Percentiles rank a stretch among this genome's conserved stretches.
These are phyloP conservation scores for Porphyridium purpureum DNA, from an alignment of 23 red algal species.

Conservation along the genomic window DNA sequence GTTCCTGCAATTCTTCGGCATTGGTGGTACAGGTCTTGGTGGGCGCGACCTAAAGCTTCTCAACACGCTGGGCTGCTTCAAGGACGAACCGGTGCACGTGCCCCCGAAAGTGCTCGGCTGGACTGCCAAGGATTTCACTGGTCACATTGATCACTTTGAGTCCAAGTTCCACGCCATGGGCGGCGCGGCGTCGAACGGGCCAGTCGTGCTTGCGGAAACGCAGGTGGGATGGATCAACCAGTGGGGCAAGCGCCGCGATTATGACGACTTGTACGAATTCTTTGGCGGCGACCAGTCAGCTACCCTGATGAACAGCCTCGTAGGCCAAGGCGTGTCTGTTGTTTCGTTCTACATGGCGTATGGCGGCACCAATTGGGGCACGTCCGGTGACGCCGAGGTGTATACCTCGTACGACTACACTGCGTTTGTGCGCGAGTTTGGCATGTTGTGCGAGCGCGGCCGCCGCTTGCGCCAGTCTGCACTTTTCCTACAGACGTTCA, in stretches of 20 bases:
- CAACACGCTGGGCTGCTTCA: too few species aligned
- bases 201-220: constrained; percentile 38
- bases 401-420: constrained; percentile 91
- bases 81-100: too few species aligned
- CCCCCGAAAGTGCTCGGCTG: too few species aligned
- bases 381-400: constrained; percentile 75
- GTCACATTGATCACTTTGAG: constrained; percentile 38
- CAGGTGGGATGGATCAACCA: constrained; percentile 95
- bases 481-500: constrained; percentile 66
- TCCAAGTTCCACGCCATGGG: constrained; percentile 26
- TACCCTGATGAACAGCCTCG: constrained; percentile 41
- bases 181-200: constrained; percentile 34
- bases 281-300: constrained; percentile 70
- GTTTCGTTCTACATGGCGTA: constrained; percentile 55
- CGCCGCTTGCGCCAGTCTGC: constrained; percentile 23
- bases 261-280: constrained; percentile 82
- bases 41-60: constrained; percentile 33
- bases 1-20: constrained; percentile 41
- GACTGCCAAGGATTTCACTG: constrained; percentile 31
- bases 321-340: constrained; percentile 66
- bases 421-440: constrained; percentile 69
- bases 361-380: constrained; percentile 78
- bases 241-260: constrained; percentile 68
- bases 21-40: constrained; percentile 51
- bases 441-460: constrained; percentile 36